Base-by-base conservation (phyloP, 495 filamentous ascomycete genomes). In the Sabuloglossum arenarium region DNA sequence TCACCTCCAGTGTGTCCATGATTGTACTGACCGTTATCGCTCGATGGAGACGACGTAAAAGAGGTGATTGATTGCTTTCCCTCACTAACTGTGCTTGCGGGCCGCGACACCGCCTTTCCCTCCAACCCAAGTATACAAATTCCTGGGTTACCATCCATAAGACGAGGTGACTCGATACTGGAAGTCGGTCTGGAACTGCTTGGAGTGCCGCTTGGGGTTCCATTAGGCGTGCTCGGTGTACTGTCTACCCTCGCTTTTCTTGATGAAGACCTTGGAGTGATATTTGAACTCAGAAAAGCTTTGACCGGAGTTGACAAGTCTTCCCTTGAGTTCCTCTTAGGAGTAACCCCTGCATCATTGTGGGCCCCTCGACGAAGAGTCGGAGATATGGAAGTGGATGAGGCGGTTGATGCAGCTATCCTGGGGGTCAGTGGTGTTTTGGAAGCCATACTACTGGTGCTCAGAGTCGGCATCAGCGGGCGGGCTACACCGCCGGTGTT, bases 231-330 rank as follows among this genome's bases (percentile, higher is more conserved):
- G 51, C 73, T 71, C 56, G 73, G 73, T 12, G 74, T 61, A 52
- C 74, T 83, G 64, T 86, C 81, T 39, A 80, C 81, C 59, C 84
- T 77, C 53, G 68, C 76, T 62, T 72, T 80, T 53, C 85, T 74
- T 1, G 80, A 70, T 10, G 77, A 79, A 25, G 85, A 86, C 58
- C 85, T 75, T 55, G 84, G 82, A 24, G 85, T 88, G 59, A 85
- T 71, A 59, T 86, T 86, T 62, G 69, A 72, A 67, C 65, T 79
- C 30, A 86, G 68, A 56, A 76, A 79, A 24, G 76, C 60, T 28
- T 70, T 67, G 12, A 75, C 71, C 12, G 76, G 68, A 39, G 76
- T 71, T n/a, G 75, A 68, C 32, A 68, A 61, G 54, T 71, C 68
- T 61, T 68, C 74, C 61, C 67, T 58, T 12, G 47, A 21, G 6